Base-by-base conservation (phyloP, 73 alveolate genomes). In the Stentor roeselii region DNA sequence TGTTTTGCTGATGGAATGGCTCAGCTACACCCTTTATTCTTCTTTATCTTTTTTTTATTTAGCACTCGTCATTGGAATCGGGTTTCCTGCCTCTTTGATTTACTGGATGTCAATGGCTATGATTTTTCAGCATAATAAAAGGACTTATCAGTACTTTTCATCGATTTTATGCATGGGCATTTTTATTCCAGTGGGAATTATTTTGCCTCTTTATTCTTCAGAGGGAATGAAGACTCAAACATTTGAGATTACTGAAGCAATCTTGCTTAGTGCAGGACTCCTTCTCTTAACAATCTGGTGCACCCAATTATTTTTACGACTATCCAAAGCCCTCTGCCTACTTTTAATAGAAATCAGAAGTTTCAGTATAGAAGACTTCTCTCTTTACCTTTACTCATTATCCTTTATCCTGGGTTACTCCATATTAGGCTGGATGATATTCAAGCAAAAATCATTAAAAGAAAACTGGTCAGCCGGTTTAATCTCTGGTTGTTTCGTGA, bases 131-230 rank as follows among this genome's bases (percentile, higher is more conserved):
- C 41, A 67, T 2, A 67, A 67, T 2, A 67, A 67, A 67, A n/a
- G 80, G 14, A 32, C 50, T 67, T 67, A 21, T 32, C 80, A 67
- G 2, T 32, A 21, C 41, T 0, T 67, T 67, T 67, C 37, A 67
- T 27, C 80, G 2, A 67, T 67, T 30, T 67, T 27, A 27, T 67
- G n/a, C 80, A 14, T 67, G 14, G 34, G 21, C 41, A 21, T 21
- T 21, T 15, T 67, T 21, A 67, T 67, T 32, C 80, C 80, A 0
- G 27, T 67, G 27, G 80, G 42, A 1, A 14, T 21, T 67, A 21
- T 67, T 14, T 67, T 36, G 80, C 80, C 80, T 67, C 34, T 67
- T 27, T 67, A 67, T 32, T 67, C 80, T 21, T 21, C 37, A 1
- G n/a, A n/a, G 11, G 80, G 2, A 1, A 67, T 67, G 80, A 67